These are phyloP conservation scores for Trichosporon asahii DNA, from an alignment of 1,284 basidiomycete genomes.

Conservation along the genomic window DNA sequence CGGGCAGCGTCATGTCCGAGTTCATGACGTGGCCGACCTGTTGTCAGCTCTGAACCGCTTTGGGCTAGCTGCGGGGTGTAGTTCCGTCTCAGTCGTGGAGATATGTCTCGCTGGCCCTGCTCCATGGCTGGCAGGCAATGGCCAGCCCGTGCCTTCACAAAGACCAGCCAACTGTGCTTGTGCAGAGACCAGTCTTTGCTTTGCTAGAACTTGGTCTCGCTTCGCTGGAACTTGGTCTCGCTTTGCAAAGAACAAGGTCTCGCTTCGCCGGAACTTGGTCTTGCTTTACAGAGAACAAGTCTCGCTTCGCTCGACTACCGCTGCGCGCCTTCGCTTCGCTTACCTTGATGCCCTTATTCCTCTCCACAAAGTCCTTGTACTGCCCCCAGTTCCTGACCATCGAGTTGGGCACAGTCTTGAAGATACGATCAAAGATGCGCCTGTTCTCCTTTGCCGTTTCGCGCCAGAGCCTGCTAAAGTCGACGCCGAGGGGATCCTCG, in stretches of 20 bases:
- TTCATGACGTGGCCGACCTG: conserved; percentile 74
- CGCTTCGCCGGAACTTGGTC: no score
- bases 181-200: no score
- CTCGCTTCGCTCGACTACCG: not conserved
- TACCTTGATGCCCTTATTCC: conserved; percentile 30
- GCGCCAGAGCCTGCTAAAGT: conserved; percentile 63
- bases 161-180: no score
- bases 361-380: conserved; percentile 62
- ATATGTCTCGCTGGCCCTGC: no score
- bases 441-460: conserved; percentile 73
- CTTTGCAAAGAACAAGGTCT: no score
- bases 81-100: no score
- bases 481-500: conserved; percentile 70
- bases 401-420: conserved; percentile 65
- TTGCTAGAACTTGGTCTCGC: no score
- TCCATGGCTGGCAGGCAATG: no score
- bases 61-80: no score
- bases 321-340: conserved; percentile 51
- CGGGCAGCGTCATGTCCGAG: conserved; percentile 59
- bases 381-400: conserved; percentile 70
- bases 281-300: no score
- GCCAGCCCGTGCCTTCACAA: no score
- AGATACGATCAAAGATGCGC: conserved; percentile 60
- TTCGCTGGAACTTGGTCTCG: no score
- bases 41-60: not conserved